Evolutionary conservation across 495 filamentous ascomycete species (phyloP), one percentile per base, ranked within the genome.

Genomic region (Chaetomium fimeti): DNA sequence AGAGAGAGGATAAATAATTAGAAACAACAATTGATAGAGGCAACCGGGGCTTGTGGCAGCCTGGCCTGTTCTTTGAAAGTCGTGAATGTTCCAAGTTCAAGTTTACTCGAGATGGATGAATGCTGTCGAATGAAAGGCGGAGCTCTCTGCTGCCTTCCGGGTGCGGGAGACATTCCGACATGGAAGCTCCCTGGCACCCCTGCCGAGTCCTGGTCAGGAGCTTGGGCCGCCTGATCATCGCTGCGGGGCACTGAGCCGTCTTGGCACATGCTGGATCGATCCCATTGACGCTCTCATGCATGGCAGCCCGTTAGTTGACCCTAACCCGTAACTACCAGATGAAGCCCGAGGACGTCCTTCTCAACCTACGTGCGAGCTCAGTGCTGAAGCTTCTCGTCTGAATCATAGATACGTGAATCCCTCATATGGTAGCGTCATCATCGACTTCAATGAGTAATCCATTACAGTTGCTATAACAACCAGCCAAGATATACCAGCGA

Each of bases 141-240:
- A 20, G 45, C 45, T 12, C n/a, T 53, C 27, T 55, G 52, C 52
- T 55, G 52, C 52, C 28, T 55, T 20, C 22, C 51, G 12, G 28
- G 15, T n/a, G 9, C 29, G 11, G 5, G 3, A 20, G 24, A 55
- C 7, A 22, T 36, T 5, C 32, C 32, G 8, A 36, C 32, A 15
- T 16, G 16, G 28, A 12, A 55, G 52, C 52, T 55, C 28, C 52
- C 45, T 36, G 32, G 32, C 8, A 36, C 5, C 1, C 32, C 32
- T 36, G 32, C 6, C 32, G 12, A 36, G 40, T 11, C 49, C 48
- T 18, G 52, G 25, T 25, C 25, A 53, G 49, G 32, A 55, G 52
- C 52, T 55, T n/a, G 52, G 28, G 18, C 51, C 52, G 11, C 16
- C 29, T 9, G 68, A 70, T 68, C 65, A 62, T 60, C 62, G 52